These are phyloP conservation scores for Candida khao-thaluensis DNA, from an alignment of 805 yeast species.

Conservation along the genomic window DNA sequence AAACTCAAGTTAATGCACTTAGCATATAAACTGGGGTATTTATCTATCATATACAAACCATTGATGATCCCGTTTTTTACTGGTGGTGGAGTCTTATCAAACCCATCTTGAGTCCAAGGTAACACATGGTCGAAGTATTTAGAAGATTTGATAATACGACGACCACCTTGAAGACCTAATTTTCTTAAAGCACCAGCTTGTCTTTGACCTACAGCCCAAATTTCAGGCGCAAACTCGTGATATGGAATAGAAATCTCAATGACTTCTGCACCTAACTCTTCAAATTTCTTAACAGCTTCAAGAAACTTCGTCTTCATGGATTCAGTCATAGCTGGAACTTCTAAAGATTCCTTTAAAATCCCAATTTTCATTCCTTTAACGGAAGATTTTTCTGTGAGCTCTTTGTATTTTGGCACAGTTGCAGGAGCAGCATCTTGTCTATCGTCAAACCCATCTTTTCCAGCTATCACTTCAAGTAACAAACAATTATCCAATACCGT, in stretches of 20 bases:
- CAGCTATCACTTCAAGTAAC: slow-evolving; percentile 16
- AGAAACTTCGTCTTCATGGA: slow-evolving; percentile 14
- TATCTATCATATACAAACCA: slow-evolving; percentile 14
- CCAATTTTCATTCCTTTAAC: slow-evolving; percentile 18
- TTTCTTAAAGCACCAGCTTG: slow-evolving; percentile 15
- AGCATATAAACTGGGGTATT: slow-evolving; percentile 15
- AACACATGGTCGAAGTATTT: slow-evolving; percentile 12
- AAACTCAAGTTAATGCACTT: slow-evolving; percentile 17
- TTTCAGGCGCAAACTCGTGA: slow-evolving; percentile 17
- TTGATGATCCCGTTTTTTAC: slow-evolving; percentile 15
- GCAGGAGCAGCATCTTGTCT: slow-evolving; percentile 16
- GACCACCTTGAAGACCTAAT: slow-evolving; percentile 14
- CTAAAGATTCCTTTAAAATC: slow-evolving; percentile 16
- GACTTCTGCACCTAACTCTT: slow-evolving; percentile 17
- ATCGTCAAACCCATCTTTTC: slow-evolving; percentile 18
- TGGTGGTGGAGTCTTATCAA: slow-evolving; percentile 15
- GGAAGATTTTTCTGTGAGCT: slow-evolving; percentile 10
- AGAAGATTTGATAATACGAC: slow-evolving; percentile 13
- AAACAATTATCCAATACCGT: slow-evolving; percentile 16
- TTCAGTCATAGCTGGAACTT: slow-evolving; percentile 16
- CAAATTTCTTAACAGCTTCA: slow-evolving; percentile 13
- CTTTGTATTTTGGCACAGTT: slow-evolving; percentile 14
- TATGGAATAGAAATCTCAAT: slow-evolving; percentile 18
- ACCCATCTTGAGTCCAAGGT: slow-evolving; percentile 16
- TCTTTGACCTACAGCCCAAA: slow-evolving; percentile 17